phyloP scores from a whole-genome alignment of 805 yeast genomes.

The Clavispora vitiphila region DNA sequence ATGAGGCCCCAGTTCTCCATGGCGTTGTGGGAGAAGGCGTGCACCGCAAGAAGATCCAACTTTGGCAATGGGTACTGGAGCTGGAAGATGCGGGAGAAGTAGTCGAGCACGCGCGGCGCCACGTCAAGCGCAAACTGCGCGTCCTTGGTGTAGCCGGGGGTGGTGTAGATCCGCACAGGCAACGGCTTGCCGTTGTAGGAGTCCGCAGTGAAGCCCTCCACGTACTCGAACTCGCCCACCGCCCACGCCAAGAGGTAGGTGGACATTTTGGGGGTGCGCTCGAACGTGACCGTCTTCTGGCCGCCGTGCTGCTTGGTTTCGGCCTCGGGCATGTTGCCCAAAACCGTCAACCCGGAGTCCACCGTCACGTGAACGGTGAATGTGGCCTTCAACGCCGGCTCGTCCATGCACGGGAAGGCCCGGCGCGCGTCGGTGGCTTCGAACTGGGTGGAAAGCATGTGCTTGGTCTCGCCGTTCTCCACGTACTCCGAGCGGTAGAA shows the following conservation, averaged over 20 bases:
- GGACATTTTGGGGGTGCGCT: slow-evolving; percentile 50
- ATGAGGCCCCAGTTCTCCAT: slow-evolving; percentile 91
- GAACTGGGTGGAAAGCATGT: slow-evolving; percentile 49
- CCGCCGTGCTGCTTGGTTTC: slow-evolving; percentile 12
- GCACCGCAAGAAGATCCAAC: slow-evolving; percentile 74
- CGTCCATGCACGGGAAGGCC: slow-evolving; percentile 56
- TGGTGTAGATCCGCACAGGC: slow-evolving; percentile 50
- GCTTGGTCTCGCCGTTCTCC: slow-evolving; percentile 32
- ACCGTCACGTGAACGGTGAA: slow-evolving; percentile 42
- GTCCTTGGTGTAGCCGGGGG: slow-evolving; percentile 42
- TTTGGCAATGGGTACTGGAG: slow-evolving; percentile 71
- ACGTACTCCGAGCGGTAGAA: slow-evolving; percentile 46
- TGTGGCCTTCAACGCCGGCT: slow-evolving; percentile 52
- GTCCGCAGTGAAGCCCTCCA: slow-evolving; percentile 41
- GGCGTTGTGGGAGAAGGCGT: slow-evolving; percentile 77
- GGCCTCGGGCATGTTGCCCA: slow-evolving; percentile 46
- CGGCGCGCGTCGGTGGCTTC: slow-evolving; percentile 58
- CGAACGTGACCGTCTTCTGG: slow-evolving; percentile 31
- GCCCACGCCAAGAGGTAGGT: slow-evolving; percentile 58
- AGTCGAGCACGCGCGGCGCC: slow-evolving; percentile 48
- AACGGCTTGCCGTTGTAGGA: slow-evolving; percentile 37
- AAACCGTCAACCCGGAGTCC: slow-evolving; percentile 29
- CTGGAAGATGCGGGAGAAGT: slow-evolving; percentile 44
- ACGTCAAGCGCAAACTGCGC: slow-evolving; percentile 45
- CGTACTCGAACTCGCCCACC: slow-evolving; percentile 50